Evolutionary conservation across 2,329 filamentous ascomycete species (phyloP), one percentile per base, ranked within the genome.

Genomic region (Thelonectria discophora): DNA sequence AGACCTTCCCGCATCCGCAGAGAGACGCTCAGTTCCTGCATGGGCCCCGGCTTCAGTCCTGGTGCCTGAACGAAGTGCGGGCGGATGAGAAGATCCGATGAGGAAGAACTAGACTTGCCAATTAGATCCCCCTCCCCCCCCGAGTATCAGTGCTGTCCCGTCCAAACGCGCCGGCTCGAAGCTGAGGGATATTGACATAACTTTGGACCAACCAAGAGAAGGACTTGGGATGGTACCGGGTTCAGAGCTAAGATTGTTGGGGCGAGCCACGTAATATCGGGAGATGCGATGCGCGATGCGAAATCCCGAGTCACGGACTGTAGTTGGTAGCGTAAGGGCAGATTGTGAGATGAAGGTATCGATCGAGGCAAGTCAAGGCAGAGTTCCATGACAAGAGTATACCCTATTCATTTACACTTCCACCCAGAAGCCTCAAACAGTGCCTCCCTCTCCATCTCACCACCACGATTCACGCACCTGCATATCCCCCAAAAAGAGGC

Each of bases 21-120:
- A 15, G 11, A 43, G 49, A 11, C 42, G 27, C 17, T 21, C 17
- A 34, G 32, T 55, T 47, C 42, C 18, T 47, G 52, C 43, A 55
- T 55, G 32, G 13, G 8, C 18, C 42, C 30, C 37, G 13, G 40
- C 27, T 32, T 55, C 27, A 30, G 27, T 30, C 27, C 27, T 30
- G 12, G 12, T 47, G 27, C 13, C 17, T 34, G 30, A 15, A 30
- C 27, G 27, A 30, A 30, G 27, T 15, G 21, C 39, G 11, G 30
- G 20, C 42, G 42, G 43, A 37, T 30, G 20, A 24, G 13, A 39
- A 55, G 20, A 55, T 47, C 32, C 52, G 32, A 55, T 15, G 27
- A 12, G 40, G 11, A 6, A 3, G 42, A 10, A 18, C 42, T 46
- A 24, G 21, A 5, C 24, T 21, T 17, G n/a, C 10, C n/a, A n/a